phyloP scores from a whole-genome alignment of 2,329 filamentous ascomycete species.

The Plenodomus lindquistii region DNA sequence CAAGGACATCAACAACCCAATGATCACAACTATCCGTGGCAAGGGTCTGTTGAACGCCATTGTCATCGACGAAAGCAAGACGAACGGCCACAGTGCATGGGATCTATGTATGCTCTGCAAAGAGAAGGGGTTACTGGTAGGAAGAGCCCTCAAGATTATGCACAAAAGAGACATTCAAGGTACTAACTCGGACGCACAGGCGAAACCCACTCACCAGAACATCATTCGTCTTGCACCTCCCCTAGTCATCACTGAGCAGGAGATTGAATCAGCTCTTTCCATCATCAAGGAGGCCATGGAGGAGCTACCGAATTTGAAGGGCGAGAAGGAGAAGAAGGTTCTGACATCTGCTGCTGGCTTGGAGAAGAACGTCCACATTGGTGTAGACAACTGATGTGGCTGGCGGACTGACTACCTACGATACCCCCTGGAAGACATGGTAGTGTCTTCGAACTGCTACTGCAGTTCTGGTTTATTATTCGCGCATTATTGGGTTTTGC shows the following conservation, averaged over 20 bases:
- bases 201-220: conserved; percentile 97
- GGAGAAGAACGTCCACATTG: conserved; percentile 66
- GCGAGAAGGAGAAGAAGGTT: conserved; percentile 55
- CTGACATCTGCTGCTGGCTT: conserved; percentile 44
- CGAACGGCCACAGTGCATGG: conserved; percentile 87
- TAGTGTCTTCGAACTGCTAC: not conserved
- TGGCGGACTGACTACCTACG: not conserved
- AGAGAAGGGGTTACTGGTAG: conserved; percentile 88
- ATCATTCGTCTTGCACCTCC: conserved; percentile 98
- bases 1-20: conserved; percentile 72
- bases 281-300: conserved; percentile 82
- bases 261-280: conserved; percentile 75
- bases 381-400: conserved; percentile 58
- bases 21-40: conserved; percentile 82
- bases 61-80: conserved; percentile 88
- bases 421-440: not conserved
- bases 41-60: conserved; percentile 96
- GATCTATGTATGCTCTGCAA: conserved; percentile 95
- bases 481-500: not conserved
- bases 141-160: conserved; percentile 51
- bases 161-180: conserved; percentile 32
- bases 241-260: conserved; percentile 86
- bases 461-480: not conserved
- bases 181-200: conserved; percentile 58
- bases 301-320: conserved; percentile 74